A percentile compares a stretch with the other conserved stretches of the same genome.
Conservation (phyloP, 352 stramenopile genomes). For the Pythium dissotocum region DNA sequence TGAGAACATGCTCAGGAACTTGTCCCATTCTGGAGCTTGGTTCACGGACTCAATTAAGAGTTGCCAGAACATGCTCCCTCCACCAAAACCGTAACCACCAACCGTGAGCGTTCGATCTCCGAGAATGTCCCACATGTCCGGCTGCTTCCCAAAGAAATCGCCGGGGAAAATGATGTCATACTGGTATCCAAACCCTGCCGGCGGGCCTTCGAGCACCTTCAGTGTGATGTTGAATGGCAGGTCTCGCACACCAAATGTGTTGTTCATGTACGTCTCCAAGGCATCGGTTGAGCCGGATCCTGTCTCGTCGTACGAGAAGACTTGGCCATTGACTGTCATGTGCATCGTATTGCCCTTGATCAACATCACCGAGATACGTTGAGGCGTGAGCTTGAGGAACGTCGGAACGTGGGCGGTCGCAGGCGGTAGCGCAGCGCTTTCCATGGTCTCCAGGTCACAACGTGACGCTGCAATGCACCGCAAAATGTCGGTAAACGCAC, state of each 20-base stretch:
- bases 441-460: constrained; percentile 27
- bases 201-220: too few species aligned
- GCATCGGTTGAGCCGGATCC: too few species aligned
- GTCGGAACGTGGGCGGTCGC: constrained; percentile 24
- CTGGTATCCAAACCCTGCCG: too few species aligned
- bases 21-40: constrained; percentile 18
- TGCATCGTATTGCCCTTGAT: constrained; percentile 10
- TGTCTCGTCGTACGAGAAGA: not conserved
- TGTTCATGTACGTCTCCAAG: too few species aligned
- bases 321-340: constrained; percentile 1
- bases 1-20: constrained; percentile 8
- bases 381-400: not conserved
- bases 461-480: not conserved
- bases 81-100: too few species aligned
- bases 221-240: too few species aligned
- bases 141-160: too few species aligned
- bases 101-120: too few species aligned
- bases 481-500: constrained; percentile 15
- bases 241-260: too few species aligned
- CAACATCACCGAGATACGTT: not conserved
- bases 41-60: constrained; percentile 7
- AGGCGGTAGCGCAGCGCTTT: constrained; percentile 12
- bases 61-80: not conserved
- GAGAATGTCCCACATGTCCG: too few species aligned
- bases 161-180: too few species aligned